Evolutionary conservation across 129 eudicot genomes (phyloP).

Genomic region (Tanacetum coccineum): DNA sequence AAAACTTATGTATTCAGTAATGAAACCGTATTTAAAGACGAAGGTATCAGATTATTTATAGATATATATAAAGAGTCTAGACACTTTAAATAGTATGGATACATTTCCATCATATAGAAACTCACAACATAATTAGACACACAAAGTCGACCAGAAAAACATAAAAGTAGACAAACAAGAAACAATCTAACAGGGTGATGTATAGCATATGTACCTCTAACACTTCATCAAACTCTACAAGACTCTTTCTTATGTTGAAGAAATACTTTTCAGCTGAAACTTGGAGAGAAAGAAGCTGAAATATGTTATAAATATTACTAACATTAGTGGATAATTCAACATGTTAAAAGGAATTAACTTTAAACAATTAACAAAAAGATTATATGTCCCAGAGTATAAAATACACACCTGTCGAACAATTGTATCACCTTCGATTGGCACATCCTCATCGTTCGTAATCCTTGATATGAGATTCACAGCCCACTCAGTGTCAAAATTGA

Average conservation of each 20-base stretch:
- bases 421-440: constrained; percentile 79
- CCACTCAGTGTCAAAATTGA: constrained; percentile 95
- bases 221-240: constrained; percentile 97
- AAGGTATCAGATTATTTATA: constrained; percentile 5
- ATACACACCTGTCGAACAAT: constrained; percentile 72
- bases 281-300: constrained; percentile 87
- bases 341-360: background rate
- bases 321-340: constrained; percentile 12
- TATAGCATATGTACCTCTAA: constrained; percentile 63
- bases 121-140: constrained; percentile 9
- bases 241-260: constrained; percentile 86
- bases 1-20: constrained; percentile 14
- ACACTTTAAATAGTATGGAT: background rate
- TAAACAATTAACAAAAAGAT: background rate
- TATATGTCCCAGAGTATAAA: background rate
- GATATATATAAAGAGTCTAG: background rate
- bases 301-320: background rate
- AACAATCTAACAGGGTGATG: constrained; percentile 4
- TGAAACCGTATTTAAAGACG: background rate
- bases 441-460: constrained; percentile 72
- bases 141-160: background rate
- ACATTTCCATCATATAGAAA: constrained; percentile 9
- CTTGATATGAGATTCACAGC: constrained; percentile 86
- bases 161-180: constrained; percentile 1
- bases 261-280: constrained; percentile 86